Conservation (phyloP, 1,284 basidiomycete species). For the Exobasidium cylindrosporum region DNA sequence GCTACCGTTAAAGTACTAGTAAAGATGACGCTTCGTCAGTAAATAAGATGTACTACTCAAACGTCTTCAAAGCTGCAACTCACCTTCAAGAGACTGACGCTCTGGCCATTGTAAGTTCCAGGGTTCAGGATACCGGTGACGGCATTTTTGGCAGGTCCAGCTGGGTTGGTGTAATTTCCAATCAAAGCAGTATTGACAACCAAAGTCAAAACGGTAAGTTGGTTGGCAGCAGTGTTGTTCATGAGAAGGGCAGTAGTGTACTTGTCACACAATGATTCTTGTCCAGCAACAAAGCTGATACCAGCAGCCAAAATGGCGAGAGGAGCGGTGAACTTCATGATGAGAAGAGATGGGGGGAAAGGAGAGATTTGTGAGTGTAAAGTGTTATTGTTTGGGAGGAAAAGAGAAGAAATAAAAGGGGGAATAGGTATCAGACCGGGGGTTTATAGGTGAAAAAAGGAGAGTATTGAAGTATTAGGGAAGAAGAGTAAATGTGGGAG, state of each 20-base stretch:
- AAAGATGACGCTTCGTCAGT: not conserved
- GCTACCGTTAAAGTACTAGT: conserved; percentile 24
- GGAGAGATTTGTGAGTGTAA: conserved; percentile 4
- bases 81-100: conserved; percentile 16
- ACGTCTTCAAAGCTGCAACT: not conserved
- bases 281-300: not conserved
- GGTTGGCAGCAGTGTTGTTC: conserved; percentile 19
- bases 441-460: not conserved
- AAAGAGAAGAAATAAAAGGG: not conserved
- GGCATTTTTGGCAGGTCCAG: conserved; percentile 9
- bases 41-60: not conserved
- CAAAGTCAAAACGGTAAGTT: conserved; percentile 23
- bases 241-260: conserved; percentile 24
- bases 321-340: conserved; percentile 15
- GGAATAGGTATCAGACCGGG: not conserved
- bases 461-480: too few species aligned
- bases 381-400: conserved; percentile 5
- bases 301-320: conserved; percentile 7
- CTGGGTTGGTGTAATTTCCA: conserved; percentile 20
- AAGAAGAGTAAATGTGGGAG: not conserved
- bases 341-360: conserved; percentile 9
- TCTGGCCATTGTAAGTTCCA: conserved; percentile 13
- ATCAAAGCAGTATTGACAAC: conserved; percentile 31
- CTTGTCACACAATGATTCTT: conserved; percentile 24
- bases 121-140: conserved; percentile 19